phyloP scores from a whole-genome alignment of 1,284 basidiomycete genomes.

The Amylostereum areolatum region DNA sequence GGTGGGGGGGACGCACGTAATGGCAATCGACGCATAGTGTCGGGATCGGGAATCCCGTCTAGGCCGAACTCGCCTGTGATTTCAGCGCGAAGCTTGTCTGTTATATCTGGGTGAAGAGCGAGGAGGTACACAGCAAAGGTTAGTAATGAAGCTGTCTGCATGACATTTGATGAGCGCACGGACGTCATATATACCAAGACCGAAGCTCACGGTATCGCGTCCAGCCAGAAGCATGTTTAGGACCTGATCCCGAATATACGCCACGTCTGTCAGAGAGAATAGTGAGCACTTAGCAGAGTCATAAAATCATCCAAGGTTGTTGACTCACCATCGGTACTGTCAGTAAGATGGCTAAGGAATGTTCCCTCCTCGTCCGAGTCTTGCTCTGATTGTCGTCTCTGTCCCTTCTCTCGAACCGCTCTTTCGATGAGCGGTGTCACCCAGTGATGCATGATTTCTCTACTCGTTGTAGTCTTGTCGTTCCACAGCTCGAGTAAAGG shows the following conservation, averaged over 20 bases:
- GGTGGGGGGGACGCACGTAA: conserved; percentile 41
- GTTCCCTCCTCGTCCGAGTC: conserved; percentile 32
- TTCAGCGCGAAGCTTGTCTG: conserved; percentile 50
- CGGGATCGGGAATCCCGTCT: conserved; percentile 40
- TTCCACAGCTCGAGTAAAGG: conserved; percentile 60
- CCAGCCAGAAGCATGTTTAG: conserved; percentile 69
- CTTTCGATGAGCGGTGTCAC: conserved; percentile 54
- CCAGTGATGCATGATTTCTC: conserved; percentile 49
- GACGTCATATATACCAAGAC: not conserved
- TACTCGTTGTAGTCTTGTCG: conserved; percentile 48
- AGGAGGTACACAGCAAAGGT: conserved; percentile 66
- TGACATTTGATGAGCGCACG: not conserved
- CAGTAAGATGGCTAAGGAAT: conserved; percentile 58
- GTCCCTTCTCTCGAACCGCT: conserved; percentile 34
- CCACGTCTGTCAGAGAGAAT: conserved; percentile 31
- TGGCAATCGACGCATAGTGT: conserved; percentile 48
- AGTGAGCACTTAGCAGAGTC: not conserved
- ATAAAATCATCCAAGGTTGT: not conserved
- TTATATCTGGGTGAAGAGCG: conserved; percentile 52
- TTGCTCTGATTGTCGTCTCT: conserved; percentile 35
- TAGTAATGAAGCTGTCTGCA: conserved; percentile 51
- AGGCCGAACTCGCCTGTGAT: conserved; percentile 48
- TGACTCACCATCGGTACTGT: conserved; percentile 51
- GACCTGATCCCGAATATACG: conserved; percentile 62
- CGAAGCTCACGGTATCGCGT: conserved; percentile 54